Evolutionary conservation across 768 basidiomycete genomes (phyloP), one percentile per base, ranked within the genome.

Genomic region (Lentinula sp.): DNA sequence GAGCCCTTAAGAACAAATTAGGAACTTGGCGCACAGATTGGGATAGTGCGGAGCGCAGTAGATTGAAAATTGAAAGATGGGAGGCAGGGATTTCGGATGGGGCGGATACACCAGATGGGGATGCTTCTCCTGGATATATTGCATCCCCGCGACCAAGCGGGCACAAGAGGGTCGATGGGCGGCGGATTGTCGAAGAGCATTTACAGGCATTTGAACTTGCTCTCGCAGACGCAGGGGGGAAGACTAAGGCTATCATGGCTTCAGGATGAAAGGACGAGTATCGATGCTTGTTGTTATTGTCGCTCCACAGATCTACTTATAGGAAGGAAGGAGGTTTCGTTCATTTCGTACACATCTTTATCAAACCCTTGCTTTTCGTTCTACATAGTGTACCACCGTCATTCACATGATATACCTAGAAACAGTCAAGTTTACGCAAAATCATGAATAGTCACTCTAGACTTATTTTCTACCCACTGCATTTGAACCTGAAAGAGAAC

Each of bases 221-320:
- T 28, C 73, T 94, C 41, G 79, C 76, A 43, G 90, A 92, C 51
- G 92, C 91, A 36, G 85, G 83, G 46, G 66, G 77, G 62, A 92
- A 90, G 76, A 91, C 91, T 1, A 85, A 86, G 69, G 86, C 88
- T 41, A 93, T 94, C 62, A 90, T 92, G 86, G 88, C 89, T 12
- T 82, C 85, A 61, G 88, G 77, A 76, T 72, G 33, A 50, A 32
- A n/a, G 15, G 13, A 28, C 10, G 7, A 9, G 35, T 37, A 42
- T 5, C 56, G 28, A 33, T 13, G 32, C 23, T 42, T 10, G 18
- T 12, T 16, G 28, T 36, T 9, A 15, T 16, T 49, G 10, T 45
- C 10, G 56, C n/a, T 43, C 35, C n/a, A 43, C 16, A 57, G 16
- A 35, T 57, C 23, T 45, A 45, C 54, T 56, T 18, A 48, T 23